These are phyloP conservation scores for Hyphopichia burtonii DNA, from an alignment of 1,139 yeast genomes.

Conservation along the genomic window DNA sequence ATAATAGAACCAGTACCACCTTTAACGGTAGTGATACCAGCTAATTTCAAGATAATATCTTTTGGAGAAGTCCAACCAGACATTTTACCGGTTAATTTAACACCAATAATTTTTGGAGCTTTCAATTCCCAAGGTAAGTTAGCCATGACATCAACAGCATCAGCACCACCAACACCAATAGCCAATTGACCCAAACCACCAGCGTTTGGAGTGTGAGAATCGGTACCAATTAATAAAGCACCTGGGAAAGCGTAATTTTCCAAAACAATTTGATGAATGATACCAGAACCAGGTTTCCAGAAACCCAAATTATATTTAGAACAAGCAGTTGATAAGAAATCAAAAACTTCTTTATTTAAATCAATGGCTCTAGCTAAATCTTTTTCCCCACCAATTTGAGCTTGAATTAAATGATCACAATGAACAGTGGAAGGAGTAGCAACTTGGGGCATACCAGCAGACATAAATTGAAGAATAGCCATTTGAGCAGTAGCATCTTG, in stretches of 20 bases:
- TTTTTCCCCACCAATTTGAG: conserved; percentile 89
- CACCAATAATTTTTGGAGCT: conserved; percentile 98
- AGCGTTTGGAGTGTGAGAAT: conserved; percentile 98
- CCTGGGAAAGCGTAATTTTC: conserved; percentile 99
- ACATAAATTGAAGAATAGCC: conserved; percentile 98
- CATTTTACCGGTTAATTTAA: conserved; percentile 92
- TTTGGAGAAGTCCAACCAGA: conserved; percentile 99
- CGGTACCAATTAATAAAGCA: conserved; percentile 95
- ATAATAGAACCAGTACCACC: conserved; percentile 99
- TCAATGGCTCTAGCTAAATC: conserved; percentile 93
- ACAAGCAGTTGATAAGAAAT: conserved; percentile 90
- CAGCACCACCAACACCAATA: conserved; percentile 99
- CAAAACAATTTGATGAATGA: conserved; percentile 94
- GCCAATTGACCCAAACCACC: conserved; percentile 99
- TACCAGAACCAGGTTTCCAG: conserved; percentile 99
- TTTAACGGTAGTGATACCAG: conserved; percentile 96
- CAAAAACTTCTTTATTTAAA: conserved; percentile 94
- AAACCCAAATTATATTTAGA: conserved; percentile 98
- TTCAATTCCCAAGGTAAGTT: conserved; percentile 96
- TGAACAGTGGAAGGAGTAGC: conserved; percentile 98
- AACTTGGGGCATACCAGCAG: conserved; percentile 91
- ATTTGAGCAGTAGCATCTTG: conserved; percentile 99
- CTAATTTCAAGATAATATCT: conserved; percentile 92
- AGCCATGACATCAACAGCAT: conserved; percentile 97
- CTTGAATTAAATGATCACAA: conserved; percentile 99